Base-by-base conservation (phyloP, 768 basidiomycete species). In the Trametes cinnabarina region DNA sequence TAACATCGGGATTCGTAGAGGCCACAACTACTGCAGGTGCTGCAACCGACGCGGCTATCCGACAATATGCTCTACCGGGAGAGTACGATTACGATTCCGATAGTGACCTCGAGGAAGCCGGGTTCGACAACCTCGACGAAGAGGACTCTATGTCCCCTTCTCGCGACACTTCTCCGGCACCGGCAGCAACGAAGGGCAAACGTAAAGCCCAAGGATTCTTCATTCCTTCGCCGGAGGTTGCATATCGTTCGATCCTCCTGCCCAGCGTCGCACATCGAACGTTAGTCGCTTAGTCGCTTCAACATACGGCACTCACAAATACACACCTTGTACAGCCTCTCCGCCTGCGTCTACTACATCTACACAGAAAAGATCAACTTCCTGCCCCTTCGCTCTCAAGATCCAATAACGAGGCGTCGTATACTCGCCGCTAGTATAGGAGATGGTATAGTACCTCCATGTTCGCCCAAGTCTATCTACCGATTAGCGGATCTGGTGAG, bases 261-360 rank as follows among this genome's bases (percentile, higher is more conserved):
- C 59, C 49, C 3, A 64, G 63, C 39, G 57, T 56, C n/a, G 63
- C 65, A 9, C 55, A 57, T 39, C 46, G 52, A 4, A 66, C 65
- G 65, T 66, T 32, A 41, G 65, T 53, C 3, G 3, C 30, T 19
- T n/a, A 15, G 5, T 22, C 1, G 1, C n/a, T 6, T n/a, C 17
- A 19, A 22, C 15, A 28, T 5, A 22, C 25, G 12, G n/a, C n/a
- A 23, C n/a, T 20, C 15, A 26, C 2, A 20, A 14, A 58, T 61
- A 7, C 51, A 59, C n/a, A n/a, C n/a, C n/a, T n/a, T 2, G 53
- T 64, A 1, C 50, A 78, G 77, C 14, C 73, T 73, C 71, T 72
- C 72, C 52, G 68, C 73, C 1, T 61, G 76, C 8, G 25, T 78
- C 7, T 73, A 71, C 47, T 78, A 74, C 55, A 63, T 78, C 2